phyloP scores from a whole-genome alignment of 345 rosid genomes.

The Litchi chinensis region DNA sequence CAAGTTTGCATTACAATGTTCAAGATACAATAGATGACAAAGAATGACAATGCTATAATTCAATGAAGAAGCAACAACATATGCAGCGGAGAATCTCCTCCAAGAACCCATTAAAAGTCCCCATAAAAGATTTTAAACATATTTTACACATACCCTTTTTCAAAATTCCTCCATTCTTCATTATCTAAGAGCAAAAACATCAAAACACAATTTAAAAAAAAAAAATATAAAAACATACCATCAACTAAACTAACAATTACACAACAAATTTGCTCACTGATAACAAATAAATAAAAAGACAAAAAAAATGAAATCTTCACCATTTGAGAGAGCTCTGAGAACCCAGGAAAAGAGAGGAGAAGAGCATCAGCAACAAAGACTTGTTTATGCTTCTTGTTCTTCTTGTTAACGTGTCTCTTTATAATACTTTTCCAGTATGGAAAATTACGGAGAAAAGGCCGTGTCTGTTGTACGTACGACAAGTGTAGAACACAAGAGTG shows the following conservation, averaged over 20 bases:
- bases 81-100: neutral
- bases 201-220: no score
- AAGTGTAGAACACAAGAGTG: no score
- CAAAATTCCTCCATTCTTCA: neutral
- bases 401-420: neutral
- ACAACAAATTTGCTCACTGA: neutral
- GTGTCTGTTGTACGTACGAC: neutral
- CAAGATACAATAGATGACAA: neutral
- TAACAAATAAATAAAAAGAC: neutral
- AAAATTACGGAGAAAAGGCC: neutral
- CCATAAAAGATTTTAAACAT: neutral
- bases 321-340: neutral
- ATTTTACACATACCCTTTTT: neutral
- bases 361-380: neutral
- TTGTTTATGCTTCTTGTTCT: neutral
- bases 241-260: no score
- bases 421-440: no score
- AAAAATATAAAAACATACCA: neutral
- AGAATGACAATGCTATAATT: neutral
- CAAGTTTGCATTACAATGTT: neutral
- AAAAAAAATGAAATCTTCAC: neutral
- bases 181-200: neutral
- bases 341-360: constrained; percentile 4
- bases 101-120: neutral
- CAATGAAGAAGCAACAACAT: neutral